Evolutionary conservation across 2,329 filamentous ascomycete genomes (phyloP).

Genomic region (Zasmidium cellare): DNA sequence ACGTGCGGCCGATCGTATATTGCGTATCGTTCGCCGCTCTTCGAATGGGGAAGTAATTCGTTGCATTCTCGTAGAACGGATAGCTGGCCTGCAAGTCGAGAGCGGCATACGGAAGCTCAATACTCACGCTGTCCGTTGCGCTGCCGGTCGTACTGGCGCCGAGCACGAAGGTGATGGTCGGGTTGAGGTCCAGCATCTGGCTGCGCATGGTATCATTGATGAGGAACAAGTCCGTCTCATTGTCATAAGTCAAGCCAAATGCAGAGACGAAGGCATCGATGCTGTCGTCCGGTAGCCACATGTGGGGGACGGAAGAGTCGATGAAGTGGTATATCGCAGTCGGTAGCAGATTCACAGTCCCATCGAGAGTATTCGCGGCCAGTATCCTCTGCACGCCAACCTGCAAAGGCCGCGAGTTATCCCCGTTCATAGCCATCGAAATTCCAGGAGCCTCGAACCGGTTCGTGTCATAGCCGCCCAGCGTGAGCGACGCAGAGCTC

Average conservation of each 20-base stretch:
- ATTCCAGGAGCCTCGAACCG: conserved; percentile 33
- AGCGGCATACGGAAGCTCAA: conserved; percentile 40
- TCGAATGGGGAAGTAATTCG: conserved; percentile 26
- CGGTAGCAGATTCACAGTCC: conserved; percentile 34
- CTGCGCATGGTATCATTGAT: conserved; percentile 39
- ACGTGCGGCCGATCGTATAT: conserved; percentile 28
- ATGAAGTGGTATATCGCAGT: conserved; percentile 24
- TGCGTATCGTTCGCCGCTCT: conserved; percentile 24
- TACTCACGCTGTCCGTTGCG: conserved; percentile 22
- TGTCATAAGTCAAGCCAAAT: conserved; percentile 41
- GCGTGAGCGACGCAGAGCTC: conserved; percentile 27
- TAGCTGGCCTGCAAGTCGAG: conserved; percentile 36
- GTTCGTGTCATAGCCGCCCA: conserved; percentile 42
- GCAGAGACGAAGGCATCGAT: conserved; percentile 36
- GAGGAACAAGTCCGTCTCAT: conserved; percentile 36
- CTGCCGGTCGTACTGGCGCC: background rate
- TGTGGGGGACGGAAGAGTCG: conserved; percentile 40
- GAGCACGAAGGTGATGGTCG: conserved; percentile 38
- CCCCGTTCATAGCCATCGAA: conserved; percentile 25
- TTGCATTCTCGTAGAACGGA: conserved; percentile 31
- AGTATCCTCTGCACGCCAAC: conserved; percentile 30
- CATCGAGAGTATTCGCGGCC: conserved; percentile 15
- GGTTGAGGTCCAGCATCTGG: conserved; percentile 33
- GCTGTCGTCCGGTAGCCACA: conserved; percentile 41
- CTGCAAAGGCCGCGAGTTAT: conserved; percentile 23